Conservation (phyloP, 768 basidiomycete genomes). For the Xanthoconium purpureum region DNA sequence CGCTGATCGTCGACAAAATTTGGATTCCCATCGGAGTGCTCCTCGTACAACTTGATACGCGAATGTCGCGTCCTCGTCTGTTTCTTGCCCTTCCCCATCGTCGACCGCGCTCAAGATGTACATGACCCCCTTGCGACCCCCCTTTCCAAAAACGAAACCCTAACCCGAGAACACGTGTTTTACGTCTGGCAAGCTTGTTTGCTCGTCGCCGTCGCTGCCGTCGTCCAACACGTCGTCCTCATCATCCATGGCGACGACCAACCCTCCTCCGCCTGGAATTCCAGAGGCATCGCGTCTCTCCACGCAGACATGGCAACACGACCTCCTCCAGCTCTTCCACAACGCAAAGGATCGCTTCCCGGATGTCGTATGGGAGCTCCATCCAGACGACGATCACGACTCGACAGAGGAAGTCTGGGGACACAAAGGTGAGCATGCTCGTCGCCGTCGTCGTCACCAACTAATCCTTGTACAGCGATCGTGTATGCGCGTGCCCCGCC, state of each 20-base stretch:
- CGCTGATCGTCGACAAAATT: neutral
- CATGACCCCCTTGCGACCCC: neutral
- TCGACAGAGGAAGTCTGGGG: constrained; percentile 71
- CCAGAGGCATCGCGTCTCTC: constrained; percentile 64
- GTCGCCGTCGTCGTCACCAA: neutral
- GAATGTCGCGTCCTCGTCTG: neutral
- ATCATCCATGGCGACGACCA: constrained; percentile 28
- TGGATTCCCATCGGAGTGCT: neutral
- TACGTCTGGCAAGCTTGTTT: constrained; percentile 12
- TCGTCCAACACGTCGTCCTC: constrained; percentile 23
- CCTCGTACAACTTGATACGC: neutral
- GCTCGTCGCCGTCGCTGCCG: constrained; percentile 17
- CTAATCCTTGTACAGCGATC: constrained; percentile 54
- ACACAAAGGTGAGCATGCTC: constrained; percentile 74
- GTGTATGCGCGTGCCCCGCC: constrained; percentile 94
- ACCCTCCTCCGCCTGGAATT: constrained; percentile 28
- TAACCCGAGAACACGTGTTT: constrained; percentile 33
- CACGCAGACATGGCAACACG: constrained; percentile 72
- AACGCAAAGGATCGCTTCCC: constrained; percentile 89
- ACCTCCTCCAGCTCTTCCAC: constrained; percentile 74
- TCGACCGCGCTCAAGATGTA: neutral
- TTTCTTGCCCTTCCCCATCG: neutral
- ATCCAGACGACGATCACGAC: constrained; percentile 51
- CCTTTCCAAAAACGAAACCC: constrained; percentile 12
- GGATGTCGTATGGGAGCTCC: constrained; percentile 94